A percentile compares a stretch with the other conserved stretches of the same genome.
Evolutionary conservation across 331 rosid genomes (phyloP).

Genomic region (Spiraea crenata): DNA sequence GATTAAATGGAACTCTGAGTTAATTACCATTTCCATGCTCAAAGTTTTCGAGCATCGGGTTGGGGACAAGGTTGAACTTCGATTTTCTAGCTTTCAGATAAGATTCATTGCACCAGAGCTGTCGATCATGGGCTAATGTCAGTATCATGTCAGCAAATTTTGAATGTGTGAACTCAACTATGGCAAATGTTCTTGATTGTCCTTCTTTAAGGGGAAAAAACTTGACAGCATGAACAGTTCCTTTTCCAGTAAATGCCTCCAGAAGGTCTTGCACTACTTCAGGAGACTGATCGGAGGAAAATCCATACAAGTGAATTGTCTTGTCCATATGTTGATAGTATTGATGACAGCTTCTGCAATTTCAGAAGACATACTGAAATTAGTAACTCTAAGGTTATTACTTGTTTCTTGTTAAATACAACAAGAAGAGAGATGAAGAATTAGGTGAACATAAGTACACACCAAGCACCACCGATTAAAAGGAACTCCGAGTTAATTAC

Average conservation of each 20-base stretch:
- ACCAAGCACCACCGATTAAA: too few species aligned
- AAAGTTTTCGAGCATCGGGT: too few species aligned
- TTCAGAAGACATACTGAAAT: not conserved
- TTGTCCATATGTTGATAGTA: constrained; percentile 17
- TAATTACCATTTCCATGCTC: too few species aligned
- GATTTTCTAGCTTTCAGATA: too few species aligned
- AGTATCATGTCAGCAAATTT: constrained; percentile 14
- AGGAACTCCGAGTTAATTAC: too few species aligned
- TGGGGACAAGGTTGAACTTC: too few species aligned
- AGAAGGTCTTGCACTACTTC: constrained; percentile 28
- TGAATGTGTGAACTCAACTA: constrained; percentile 19
- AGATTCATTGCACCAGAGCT: constrained; percentile 3
- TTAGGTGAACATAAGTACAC: too few species aligned
- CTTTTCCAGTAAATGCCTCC: constrained; percentile 31
- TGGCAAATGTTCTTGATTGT: constrained; percentile 11
- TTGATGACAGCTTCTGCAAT: too few species aligned
- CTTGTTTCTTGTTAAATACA: too few species aligned
- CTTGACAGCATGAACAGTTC: constrained; percentile 25
- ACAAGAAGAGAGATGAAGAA: too few species aligned
- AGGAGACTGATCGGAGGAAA: not conserved
- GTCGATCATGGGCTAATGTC: constrained; percentile 1
- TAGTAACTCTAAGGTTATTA: not conserved
- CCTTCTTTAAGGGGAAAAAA: not conserved
- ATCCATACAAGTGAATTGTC: constrained; percentile 27
- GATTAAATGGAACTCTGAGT: too few species aligned